Evolutionary conservation across 345 rosid genomes (phyloP).

Genomic region (Eutrema yunnanense): DNA sequence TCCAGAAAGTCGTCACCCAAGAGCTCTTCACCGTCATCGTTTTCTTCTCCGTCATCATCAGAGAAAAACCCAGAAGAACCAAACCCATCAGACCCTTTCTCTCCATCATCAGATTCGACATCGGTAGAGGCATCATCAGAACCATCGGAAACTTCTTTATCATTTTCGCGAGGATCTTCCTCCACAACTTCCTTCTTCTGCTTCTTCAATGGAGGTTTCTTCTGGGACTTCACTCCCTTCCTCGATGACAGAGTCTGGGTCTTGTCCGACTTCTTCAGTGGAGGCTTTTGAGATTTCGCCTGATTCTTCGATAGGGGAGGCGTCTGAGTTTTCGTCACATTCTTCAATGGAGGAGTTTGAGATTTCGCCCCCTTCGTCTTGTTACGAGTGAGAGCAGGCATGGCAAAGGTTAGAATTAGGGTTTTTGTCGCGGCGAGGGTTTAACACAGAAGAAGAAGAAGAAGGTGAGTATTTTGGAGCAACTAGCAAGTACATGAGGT

Average conservation of each 20-base stretch:
- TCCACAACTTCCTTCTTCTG: conserved; percentile 39
- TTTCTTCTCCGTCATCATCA: conserved; percentile 16
- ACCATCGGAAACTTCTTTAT: conserved; percentile 36
- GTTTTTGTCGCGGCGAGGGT: conserved; percentile 27
- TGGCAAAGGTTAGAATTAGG: conserved; percentile 16
- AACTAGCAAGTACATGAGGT: not conserved
- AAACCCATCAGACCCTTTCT: not conserved
- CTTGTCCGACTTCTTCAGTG: conserved; percentile 39
- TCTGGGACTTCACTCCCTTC: conserved; percentile 38
- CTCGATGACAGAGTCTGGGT: conserved; percentile 33
- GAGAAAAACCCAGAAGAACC: conserved; percentile 17
- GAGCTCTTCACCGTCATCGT: conserved; percentile 18
- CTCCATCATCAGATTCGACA: conserved; percentile 37
- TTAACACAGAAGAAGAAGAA: not conserved
- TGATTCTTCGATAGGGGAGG: conserved; percentile 37
- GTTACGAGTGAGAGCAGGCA: conserved; percentile 40
- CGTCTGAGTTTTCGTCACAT: conserved; percentile 8
- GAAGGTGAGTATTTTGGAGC: not conserved
- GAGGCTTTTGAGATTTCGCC: conserved; percentile 23
- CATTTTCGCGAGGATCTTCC: conserved; percentile 33
- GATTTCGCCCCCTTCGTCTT: conserved; percentile 52
- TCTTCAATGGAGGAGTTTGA: conserved; percentile 29
- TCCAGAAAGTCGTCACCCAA: conserved; percentile 27
- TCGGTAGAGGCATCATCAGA: conserved; percentile 41
- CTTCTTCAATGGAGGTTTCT: conserved; percentile 46